Conservation (phyloP, 2,329 filamentous ascomycete genomes). For the Sclerotinia nivalis region DNA sequence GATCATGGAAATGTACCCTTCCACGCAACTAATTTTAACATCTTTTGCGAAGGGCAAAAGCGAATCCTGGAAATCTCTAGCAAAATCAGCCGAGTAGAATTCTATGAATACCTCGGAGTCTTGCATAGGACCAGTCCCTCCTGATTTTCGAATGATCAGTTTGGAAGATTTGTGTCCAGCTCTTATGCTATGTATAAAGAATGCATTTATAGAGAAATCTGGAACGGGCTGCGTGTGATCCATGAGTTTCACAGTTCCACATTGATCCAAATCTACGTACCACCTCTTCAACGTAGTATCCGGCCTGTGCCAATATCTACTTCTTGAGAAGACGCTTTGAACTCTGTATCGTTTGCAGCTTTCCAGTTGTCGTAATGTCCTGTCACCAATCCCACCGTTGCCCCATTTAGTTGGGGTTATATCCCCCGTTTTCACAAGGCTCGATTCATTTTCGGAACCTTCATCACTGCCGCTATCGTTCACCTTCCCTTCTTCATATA, state of each 20-base stretch:
- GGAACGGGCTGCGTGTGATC: neutral
- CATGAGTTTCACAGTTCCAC: neutral
- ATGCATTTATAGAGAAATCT: neutral
- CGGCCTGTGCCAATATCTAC: neutral
- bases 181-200: neutral
- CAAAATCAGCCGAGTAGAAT: neutral
- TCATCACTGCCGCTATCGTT: neutral
- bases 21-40: neutral
- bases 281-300: neutral
- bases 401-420: neutral
- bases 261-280: neutral
- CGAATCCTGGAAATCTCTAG: neutral
- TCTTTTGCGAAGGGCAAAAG: neutral
- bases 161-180: neutral
- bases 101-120: neutral
- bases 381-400: neutral
- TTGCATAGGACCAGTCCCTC: neutral
- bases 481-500: neutral
- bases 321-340: conserved; percentile 12
- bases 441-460: neutral
- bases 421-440: conserved; percentile 9
- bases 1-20: neutral
- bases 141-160: neutral
- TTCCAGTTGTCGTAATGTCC: neutral
- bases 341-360: neutral